Evolutionary conservation across 1,284 basidiomycete genomes (phyloP).

Genomic region (Sporisorium exsertum): DNA sequence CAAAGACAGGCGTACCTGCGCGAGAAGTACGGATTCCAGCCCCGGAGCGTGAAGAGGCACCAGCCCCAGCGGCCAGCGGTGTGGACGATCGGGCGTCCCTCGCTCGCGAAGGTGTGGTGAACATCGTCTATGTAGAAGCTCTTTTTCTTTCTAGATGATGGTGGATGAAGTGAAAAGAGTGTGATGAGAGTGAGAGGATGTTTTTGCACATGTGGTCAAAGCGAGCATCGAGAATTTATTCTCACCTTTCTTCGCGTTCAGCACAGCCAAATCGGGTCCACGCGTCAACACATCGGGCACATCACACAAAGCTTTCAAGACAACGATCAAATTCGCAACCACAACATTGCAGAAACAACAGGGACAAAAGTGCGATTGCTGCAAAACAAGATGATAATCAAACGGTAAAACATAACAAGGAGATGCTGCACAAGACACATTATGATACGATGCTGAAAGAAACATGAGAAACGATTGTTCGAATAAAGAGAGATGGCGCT

Average conservation of each 20-base stretch:
- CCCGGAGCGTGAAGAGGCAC: slow-evolving; percentile 17
- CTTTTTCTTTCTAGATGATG: background rate
- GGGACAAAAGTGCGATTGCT: background rate
- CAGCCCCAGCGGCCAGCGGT: slow-evolving; percentile 20
- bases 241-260: slow-evolving; percentile 32
- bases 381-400: background rate
- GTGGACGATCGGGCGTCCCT: slow-evolving; percentile 37
- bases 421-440: background rate
- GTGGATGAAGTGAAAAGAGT: background rate
- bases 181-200: slow-evolving; percentile 1
- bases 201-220: slow-evolving; percentile 30
- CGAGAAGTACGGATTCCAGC: slow-evolving; percentile 19
- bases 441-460: slow-evolving; percentile 9
- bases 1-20: slow-evolving; percentile 44
- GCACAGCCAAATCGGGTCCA: background rate
- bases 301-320: background rate
- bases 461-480: slow-evolving; percentile 5
- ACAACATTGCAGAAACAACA: background rate
- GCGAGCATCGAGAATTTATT: slow-evolving; percentile 20
- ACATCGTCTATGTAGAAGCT: slow-evolving; percentile 18
- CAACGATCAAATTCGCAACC: too few relatives aligned
- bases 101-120: slow-evolving; percentile 44
- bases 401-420: background rate
- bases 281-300: slow-evolving; percentile 12
- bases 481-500: background rate